Conservation (phyloP, 1,139 yeast species). For the Taphrina sp. region DNA sequence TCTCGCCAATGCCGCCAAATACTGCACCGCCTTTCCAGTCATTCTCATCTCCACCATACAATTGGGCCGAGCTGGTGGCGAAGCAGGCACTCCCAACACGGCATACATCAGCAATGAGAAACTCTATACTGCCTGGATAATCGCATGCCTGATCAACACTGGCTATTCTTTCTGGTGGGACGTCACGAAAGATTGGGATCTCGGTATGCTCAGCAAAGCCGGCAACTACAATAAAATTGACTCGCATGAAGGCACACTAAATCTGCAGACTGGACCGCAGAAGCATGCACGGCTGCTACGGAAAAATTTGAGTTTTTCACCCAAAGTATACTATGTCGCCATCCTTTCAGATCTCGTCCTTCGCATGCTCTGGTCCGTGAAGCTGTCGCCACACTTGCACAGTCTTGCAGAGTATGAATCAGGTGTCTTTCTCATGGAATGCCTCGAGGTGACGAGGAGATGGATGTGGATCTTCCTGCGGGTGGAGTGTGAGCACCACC, state of each 20-base stretch:
- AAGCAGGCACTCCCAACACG: conserved; percentile 29
- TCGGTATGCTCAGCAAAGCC: conserved; percentile 55
- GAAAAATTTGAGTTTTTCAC: not conserved
- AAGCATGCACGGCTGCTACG: no score
- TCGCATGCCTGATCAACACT: conserved; percentile 61
- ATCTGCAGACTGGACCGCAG: not conserved
- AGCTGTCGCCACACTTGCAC: conserved; percentile 45
- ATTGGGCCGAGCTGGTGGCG: conserved; percentile 16
- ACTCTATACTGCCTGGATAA: conserved; percentile 49
- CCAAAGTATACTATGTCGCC: not conserved
- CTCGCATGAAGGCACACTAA: not conserved
- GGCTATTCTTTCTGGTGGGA: conserved; percentile 86
- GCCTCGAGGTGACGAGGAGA: conserved; percentile 73
- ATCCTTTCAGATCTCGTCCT: conserved; percentile 9
- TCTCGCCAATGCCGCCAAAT: conserved; percentile 69
- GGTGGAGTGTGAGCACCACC: conserved; percentile 50
- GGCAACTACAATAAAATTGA: no score
- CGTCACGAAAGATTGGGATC: conserved; percentile 81
- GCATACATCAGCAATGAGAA: conserved; percentile 24
- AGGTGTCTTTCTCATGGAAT: conserved; percentile 57
- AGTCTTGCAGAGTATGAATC: conserved; percentile 51
- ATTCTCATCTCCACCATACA: conserved; percentile 44
- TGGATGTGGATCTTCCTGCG: conserved; percentile 88
- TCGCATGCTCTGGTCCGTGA: conserved; percentile 67
- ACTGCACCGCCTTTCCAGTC: conserved; percentile 68